Base-by-base conservation (phyloP, 2,329 filamentous ascomycete genomes). In the Penicillium psychrosexuale region DNA sequence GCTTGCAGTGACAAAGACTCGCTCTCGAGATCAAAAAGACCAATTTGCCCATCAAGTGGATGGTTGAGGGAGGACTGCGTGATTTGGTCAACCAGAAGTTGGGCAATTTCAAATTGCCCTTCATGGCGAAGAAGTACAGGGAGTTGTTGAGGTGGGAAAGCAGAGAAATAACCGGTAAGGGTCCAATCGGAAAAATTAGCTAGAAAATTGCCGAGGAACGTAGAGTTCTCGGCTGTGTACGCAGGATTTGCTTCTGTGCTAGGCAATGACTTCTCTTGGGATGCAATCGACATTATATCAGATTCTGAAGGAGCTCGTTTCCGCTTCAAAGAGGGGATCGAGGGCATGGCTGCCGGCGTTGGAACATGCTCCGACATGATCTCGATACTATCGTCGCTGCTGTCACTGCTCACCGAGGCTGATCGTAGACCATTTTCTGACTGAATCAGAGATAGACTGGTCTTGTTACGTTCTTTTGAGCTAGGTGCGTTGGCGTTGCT, bases 31-130 rank as follows among this genome's bases (percentile, higher is more conserved):
- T 60, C 64, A 39, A 65, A 68, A 24, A 72, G 56, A 9, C 61
- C 57, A 31, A 67, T 56, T 24, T 54, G 46, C 6, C 62, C 66
- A 42, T 73, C 65, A 37, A 70, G 55, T 11, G 58, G 64, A 61
- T 75, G 73, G 33, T 69, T 59, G 11, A 78, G 62, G n/a, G 72
- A 77, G 12, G 76, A 77, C 58, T 77, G 75, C 3, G 73, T 75
- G 44, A 77, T 61, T 63, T 77, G 75, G 42, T 77, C 75, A 22
- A 74, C 72, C 22, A 77, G 54, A 8, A 77, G 56, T 53, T 77
- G 75, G 13, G 73, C 74, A 43, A 76, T 60, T 50, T 73, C 66
- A 33, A 75, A 66, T 28, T 73, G 67, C 37, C 69, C 65, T 44
- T 75, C 74, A 42, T 64, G 70, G 40, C 67, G 64, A 33, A 63